Base-by-base conservation (phyloP, 2,329 filamentous ascomycete genomes). In the Beauveria australis region DNA sequence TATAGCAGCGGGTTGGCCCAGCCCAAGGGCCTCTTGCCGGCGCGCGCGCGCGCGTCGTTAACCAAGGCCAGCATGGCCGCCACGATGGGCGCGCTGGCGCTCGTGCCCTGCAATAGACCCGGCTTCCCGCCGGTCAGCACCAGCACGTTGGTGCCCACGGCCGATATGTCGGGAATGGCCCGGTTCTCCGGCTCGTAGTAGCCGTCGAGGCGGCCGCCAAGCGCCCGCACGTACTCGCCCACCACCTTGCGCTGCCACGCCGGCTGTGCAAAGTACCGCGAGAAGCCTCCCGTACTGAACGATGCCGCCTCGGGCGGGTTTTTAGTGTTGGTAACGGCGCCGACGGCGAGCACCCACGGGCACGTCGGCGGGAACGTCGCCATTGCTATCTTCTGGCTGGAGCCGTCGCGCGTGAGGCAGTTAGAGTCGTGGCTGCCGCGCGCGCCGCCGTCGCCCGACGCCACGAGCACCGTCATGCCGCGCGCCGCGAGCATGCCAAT, bases 341-440 rank as follows among this genome's bases (percentile, higher is more conserved):
- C 88, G 1, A 90, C 81, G 2, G 80, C 74, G 0, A 88, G 90
- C 8, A 89, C 81, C 70, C 83, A 90, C 0, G 87, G 87, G 66
- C 88, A 91, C 0, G 81, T 80, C 0, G 81, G 81, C 0, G 88
- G 88, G 71, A 89, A 91, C 5, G 78, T 80, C 1, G 85, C 79
- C 33, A 84, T 74, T 67, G 87, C 84, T 22, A 79, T 76, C 10
- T 79, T 79, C 1, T 75, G 79, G 62, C 81, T 78, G 48, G 73
- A 76, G 24, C 84, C 85, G 61, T 88, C 83, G 67, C 86, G 85
- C 60, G 78, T 78, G 56, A 77, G 72, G 72, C 86, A 89, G 22
- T 64, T 68, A 62, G 84, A 86, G 61, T 72, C 69, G 18, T 73
- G 73, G 3, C 72, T 74, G 4, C 77, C 78, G 2, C 72, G 73